Evolutionary conservation across 2,329 filamentous ascomycete species (phyloP), one percentile per base, ranked within the genome.

Genomic region (Septoria linicola): DNA sequence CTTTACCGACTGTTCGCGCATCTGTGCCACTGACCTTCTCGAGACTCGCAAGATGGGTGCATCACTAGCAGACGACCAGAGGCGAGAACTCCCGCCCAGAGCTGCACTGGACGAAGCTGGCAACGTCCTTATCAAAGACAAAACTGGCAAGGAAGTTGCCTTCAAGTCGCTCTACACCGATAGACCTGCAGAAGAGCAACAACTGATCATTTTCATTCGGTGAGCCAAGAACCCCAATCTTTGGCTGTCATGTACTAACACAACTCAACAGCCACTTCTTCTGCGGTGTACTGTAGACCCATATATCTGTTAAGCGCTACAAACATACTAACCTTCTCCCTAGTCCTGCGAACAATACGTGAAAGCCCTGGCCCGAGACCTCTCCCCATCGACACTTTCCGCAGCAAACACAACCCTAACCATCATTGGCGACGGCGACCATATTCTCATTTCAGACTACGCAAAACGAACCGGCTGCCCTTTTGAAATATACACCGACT

Each of bases 231-330:
- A n/a, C n/a, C n/a, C n/a, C n/a, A n/a, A n/a, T n/a, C n/a, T n/a
- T n/a, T n/a, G n/a, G n/a, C n/a, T n/a, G n/a, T n/a, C n/a, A n/a
- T n/a, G n/a, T n/a, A n/a, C n/a, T n/a, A n/a, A n/a, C n/a, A n/a
- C n/a, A n/a, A n/a, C n/a, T n/a, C n/a, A n/a, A n/a, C n/a, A n/a
- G 70, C 31, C 70, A 72, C 56, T 72, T 71, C 61, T 71, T 64
- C 63, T 72, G 69, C 56, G 69, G 68, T 41, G 67, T 69, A 54
- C 51, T 63, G 54, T 19, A 8, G 30, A 27, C 13, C 19, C 17
- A 7, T 3, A 14, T 3, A 1, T 35, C 32, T 3, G 8, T 14
- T 13, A 14, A 37, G 8, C 21, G 17, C 40, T 31, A 41, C 19
- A 25, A 31, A 19, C 20, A n/a, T n/a, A n/a, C 41, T 3, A 17